Conservation (phyloP, 1,284 basidiomycete species). For the Flammula alnicola region DNA sequence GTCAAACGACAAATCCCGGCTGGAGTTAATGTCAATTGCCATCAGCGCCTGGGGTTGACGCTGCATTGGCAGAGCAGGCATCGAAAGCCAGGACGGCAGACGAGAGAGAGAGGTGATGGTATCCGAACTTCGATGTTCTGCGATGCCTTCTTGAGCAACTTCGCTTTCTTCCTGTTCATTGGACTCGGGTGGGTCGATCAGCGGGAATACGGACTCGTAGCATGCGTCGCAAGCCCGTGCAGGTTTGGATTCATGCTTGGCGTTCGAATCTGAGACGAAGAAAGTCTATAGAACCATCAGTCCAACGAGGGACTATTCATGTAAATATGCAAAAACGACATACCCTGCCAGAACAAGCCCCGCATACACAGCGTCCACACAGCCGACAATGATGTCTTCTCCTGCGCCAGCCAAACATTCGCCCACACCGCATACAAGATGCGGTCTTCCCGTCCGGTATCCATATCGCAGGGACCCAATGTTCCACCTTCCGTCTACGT, state of each 20-base stretch:
- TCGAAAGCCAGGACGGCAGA: constrained; percentile 59
- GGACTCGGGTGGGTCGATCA: constrained; percentile 47
- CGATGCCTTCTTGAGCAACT: background rate
- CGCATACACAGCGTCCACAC: constrained; percentile 89
- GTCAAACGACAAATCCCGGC: constrained; percentile 19
- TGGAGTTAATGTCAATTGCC: constrained; percentile 38
- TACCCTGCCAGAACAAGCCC: constrained; percentile 80
- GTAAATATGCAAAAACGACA: constrained; percentile 24
- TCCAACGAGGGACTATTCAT: background rate
- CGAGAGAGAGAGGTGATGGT: constrained; percentile 52
- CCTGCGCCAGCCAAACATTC: constrained; percentile 80
- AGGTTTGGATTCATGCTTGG: constrained; percentile 55
- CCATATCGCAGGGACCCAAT: constrained; percentile 93
- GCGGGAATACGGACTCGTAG: constrained; percentile 83
- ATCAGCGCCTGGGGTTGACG: constrained; percentile 43
- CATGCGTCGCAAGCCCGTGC: constrained; percentile 86
- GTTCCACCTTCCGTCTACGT: constrained; percentile 69
- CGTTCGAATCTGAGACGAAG: constrained; percentile 65
- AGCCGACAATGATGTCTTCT: constrained; percentile 90
- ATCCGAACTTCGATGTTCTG: constrained; percentile 21
- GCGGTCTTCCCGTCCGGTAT: constrained; percentile 84
- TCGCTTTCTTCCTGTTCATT: constrained; percentile 7
- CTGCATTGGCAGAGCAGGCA: constrained; percentile 44
- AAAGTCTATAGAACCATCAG: constrained; percentile 60
- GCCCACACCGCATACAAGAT: constrained; percentile 83